phyloP scores from a whole-genome alignment of 345 rosid genomes.

The Cardiospermum halicacabum region DNA sequence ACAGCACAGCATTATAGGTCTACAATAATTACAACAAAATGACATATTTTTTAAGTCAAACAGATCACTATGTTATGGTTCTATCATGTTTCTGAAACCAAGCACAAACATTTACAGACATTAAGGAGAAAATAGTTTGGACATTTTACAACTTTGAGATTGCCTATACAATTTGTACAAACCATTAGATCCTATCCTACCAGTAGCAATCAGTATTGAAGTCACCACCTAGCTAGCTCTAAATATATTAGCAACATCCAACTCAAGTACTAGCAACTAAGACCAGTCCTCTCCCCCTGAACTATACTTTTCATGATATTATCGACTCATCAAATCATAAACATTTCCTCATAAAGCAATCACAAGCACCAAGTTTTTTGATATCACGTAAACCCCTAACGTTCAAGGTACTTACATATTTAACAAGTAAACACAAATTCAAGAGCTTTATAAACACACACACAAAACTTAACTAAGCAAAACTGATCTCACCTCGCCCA shows the following conservation, averaged over 20 bases:
- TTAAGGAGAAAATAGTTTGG: neutral
- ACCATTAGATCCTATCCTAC: neutral
- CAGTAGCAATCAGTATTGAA: neutral
- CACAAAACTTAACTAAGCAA: neutral
- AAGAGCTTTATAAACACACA: neutral
- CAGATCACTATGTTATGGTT: neutral
- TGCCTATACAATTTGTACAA: neutral
- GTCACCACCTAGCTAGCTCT: neutral
- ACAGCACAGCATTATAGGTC: neutral
- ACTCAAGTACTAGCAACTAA: neutral
- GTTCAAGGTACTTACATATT: neutral
- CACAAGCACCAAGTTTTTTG: neutral
- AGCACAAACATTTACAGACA: neutral
- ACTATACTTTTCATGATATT: neutral
- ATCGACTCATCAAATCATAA: neutral
- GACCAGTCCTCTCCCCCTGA: neutral
- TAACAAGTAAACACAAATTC: neutral
- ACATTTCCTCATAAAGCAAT: neutral
- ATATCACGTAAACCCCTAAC: neutral
- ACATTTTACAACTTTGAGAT: neutral
- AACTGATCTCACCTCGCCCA: constrained; percentile 63
- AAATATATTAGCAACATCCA: neutral
- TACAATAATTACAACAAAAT: neutral
- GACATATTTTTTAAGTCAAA: neutral
- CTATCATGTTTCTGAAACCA: neutral